Evolutionary conservation across 2,329 filamentous ascomycete species (phyloP).

Genomic region (Blastomyces gilchristii): DNA sequence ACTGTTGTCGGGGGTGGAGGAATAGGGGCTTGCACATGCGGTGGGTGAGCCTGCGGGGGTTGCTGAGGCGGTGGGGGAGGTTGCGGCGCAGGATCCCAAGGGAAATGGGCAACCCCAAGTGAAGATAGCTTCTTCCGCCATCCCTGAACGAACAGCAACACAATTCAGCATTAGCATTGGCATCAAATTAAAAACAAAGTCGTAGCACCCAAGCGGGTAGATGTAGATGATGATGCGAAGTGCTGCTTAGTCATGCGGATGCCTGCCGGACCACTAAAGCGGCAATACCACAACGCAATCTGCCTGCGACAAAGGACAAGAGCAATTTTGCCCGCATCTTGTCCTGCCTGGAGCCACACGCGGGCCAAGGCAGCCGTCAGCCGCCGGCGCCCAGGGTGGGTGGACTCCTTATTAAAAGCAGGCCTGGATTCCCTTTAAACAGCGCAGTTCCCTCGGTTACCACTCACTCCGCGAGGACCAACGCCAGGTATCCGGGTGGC

Average conservation of each 20-base stretch:
- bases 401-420: conserved; percentile 1
- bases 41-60: conserved; percentile 25
- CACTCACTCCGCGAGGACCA: not conserved
- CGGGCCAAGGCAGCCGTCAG: not conserved
- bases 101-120: conserved; percentile 76
- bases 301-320: not conserved
- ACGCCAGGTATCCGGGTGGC: not conserved
- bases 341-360: not conserved
- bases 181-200: not conserved
- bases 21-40: conserved; percentile 26
- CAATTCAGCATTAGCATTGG: not conserved
- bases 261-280: not conserved
- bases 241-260: not conserved
- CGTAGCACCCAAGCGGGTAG: not conserved
- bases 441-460: not conserved
- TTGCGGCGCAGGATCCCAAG: conserved; percentile 84
- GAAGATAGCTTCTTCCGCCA: conserved; percentile 89
- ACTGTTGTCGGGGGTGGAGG: conserved; percentile 32
- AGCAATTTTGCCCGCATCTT: not conserved
- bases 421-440: conserved; percentile 6
- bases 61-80: conserved; percentile 34
- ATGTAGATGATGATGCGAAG: not conserved
- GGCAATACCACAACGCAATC: not conserved
- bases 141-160: conserved; percentile 46
- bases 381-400: not conserved